These are phyloP conservation scores for Astrocystis sublimbata DNA, from an alignment of 495 filamentous ascomycete genomes.

Conservation along the genomic window DNA sequence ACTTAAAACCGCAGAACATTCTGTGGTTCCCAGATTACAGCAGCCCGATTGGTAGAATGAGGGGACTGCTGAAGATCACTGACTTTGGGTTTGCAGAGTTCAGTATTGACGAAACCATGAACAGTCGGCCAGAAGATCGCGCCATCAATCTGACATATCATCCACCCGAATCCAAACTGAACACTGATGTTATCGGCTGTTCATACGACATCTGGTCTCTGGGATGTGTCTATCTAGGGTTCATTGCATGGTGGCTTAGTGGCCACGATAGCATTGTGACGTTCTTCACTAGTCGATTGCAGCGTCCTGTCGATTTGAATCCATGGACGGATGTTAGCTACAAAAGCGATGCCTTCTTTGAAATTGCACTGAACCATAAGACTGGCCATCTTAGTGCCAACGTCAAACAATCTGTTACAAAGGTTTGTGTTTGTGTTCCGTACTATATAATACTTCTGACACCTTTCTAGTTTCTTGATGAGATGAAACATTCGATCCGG, in stretches of 20 bases:
- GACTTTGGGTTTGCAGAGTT: neutral
- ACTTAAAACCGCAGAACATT: neutral
- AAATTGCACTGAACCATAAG: neutral
- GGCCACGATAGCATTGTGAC: neutral
- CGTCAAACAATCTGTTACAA: neutral
- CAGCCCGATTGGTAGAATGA: neutral
- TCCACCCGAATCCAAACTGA: neutral
- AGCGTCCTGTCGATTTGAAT: neutral
- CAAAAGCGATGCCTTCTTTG: neutral
- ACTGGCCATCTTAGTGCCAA: neutral
- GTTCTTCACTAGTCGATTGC: neutral
- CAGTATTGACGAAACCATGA: neutral
- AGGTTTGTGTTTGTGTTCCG: neutral
- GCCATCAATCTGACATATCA: neutral
- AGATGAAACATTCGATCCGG: neutral
- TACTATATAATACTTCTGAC: neutral
- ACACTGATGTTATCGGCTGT: neutral
- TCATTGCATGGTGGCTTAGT: neutral
- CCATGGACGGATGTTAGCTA: neutral
- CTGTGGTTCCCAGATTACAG: neutral
- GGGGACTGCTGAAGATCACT: neutral
- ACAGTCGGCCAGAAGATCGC: neutral
- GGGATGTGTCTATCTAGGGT: neutral
- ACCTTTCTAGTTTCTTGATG: neutral
- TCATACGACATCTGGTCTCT: neutral